Base-by-base conservation (phyloP, 805 yeast species). In the Pichia nanzhaoensis region DNA sequence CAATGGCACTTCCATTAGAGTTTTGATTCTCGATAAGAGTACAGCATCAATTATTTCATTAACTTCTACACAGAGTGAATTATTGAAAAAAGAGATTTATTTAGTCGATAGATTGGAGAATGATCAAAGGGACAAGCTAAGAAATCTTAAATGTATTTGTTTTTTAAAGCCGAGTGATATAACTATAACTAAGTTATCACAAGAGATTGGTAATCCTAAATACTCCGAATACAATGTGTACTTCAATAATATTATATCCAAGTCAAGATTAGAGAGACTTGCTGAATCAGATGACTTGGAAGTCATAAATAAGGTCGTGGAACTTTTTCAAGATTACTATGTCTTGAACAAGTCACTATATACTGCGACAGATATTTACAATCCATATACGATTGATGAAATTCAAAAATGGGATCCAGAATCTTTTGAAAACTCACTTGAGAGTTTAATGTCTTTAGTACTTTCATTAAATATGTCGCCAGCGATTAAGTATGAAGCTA, bases 261-360 rank as follows among this genome's bases (percentile, higher is more conserved):
- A 91, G 64, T 70, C 80, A 21, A 84, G 86, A 51, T 63, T 93
- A 53, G 99, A 93, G 60, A 72, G 85, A 41, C 60, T 93, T 39
- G 98, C 99, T 0, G 96, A 88, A 61, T 76, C 86, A 3, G 99
- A 93, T 62, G 93, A 86, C 57, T 71, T 80, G 55, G 98, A 91
- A 59, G 78, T 80, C 9, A 84, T 93, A 9, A 67, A 73, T 5
- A 76, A 76, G 47, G 88, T 93, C 4, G 79, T 83, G 42, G 99
- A 93, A 58, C 59, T 90, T 34, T 93, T 88, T 59, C 85, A 82
- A 54, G 97, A 93, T 63, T 90, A 83, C 59, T 71, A 78, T 50
- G 80, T 86, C 7, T 65, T 91, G 44, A 87, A 87, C 61, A 71
- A 70, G 47, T 84, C 85, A 54, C 65, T 91, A 30, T 80, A 58